A percentile compares a stretch with the other conserved stretches of the same genome.
Conservation (phyloP, 441 rosid species). For the Melastoma candidum region DNA sequence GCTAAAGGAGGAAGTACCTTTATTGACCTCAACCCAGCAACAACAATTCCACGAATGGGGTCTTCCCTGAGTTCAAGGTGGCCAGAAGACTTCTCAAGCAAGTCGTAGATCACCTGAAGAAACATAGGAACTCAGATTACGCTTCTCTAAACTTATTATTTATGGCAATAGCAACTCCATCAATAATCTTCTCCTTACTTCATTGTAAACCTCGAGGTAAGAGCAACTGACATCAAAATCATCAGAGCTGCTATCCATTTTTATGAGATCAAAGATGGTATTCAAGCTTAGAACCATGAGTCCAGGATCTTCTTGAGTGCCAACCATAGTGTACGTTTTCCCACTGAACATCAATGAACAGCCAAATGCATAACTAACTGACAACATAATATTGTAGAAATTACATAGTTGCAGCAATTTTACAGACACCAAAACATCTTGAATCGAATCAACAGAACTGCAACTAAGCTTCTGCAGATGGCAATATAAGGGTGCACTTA, state of each 20-base stretch:
- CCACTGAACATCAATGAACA: slow-evolving; percentile 34
- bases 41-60: slow-evolving; percentile 82
- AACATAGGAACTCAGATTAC: not conserved
- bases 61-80: slow-evolving; percentile 96
- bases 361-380: no score
- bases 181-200: slow-evolving; percentile 33
- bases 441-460: no score
- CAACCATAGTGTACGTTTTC: slow-evolving; percentile 96
- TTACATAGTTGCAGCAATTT: no score
- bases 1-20: slow-evolving; percentile 35
- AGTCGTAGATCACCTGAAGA: slow-evolving; percentile 80
- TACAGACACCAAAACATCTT: no score
- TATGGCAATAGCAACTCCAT: slow-evolving; percentile 4
- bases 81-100: slow-evolving; percentile 85
- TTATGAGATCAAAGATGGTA: slow-evolving; percentile 64
- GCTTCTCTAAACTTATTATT: slow-evolving; percentile 1
- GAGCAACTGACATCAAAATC: slow-evolving; percentile 83
- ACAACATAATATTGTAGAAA: no score
- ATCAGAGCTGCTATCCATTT: slow-evolving; percentile 55
- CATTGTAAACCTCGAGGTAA: slow-evolving; percentile 92
- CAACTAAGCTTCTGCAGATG: no score
- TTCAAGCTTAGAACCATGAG: slow-evolving; percentile 92
- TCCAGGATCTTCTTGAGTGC: slow-evolving; percentile 76
- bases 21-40: slow-evolving; percentile 74
- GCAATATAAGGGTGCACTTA: not conserved